These are phyloP conservation scores for Cynanchum wilfordii DNA, from an alignment of 257 asterid species.

Conservation along the genomic window DNA sequence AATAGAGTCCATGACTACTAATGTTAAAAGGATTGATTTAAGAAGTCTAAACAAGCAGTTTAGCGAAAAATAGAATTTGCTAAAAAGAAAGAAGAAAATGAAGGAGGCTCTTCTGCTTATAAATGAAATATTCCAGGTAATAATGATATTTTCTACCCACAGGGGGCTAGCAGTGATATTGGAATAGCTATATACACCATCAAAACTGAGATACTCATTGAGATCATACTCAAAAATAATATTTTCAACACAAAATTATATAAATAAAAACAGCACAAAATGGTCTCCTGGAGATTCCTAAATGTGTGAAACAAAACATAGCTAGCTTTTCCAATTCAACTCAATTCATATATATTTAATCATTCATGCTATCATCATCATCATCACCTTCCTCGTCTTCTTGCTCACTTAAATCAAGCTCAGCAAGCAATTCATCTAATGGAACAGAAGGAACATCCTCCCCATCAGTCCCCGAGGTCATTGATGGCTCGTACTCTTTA, in stretches of 20 bases:
- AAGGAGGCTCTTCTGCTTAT: too few relatives aligned
- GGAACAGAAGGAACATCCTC: slow-evolving; percentile 32
- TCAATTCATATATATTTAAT: slow-evolving; percentile 9
- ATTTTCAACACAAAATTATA: not conserved
- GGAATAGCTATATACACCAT: not conserved
- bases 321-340: not conserved
- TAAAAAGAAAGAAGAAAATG: too few relatives aligned
- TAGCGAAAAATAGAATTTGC: too few relatives aligned
- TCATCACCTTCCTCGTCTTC: slow-evolving; percentile 12
- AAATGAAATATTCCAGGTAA: too few relatives aligned
- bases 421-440: slow-evolving; percentile 33
- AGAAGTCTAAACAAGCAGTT: too few relatives aligned
- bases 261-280: not conserved
- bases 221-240: not conserved
- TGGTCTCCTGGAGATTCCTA: not conserved
- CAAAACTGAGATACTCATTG: not conserved
- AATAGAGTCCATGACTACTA: too few relatives aligned
- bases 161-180: too few relatives aligned
- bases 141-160: too few relatives aligned
- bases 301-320: not conserved
- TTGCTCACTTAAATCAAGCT: slow-evolving; percentile 24
- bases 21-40: too few relatives aligned
- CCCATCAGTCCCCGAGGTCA: slow-evolving; percentile 26
- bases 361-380: slow-evolving; percentile 25
- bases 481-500: slow-evolving; percentile 33